Evolutionary conservation across 192 early-diverging fungal genomes (phyloP).

Genomic region (Funneliformis mosseae): DNA sequence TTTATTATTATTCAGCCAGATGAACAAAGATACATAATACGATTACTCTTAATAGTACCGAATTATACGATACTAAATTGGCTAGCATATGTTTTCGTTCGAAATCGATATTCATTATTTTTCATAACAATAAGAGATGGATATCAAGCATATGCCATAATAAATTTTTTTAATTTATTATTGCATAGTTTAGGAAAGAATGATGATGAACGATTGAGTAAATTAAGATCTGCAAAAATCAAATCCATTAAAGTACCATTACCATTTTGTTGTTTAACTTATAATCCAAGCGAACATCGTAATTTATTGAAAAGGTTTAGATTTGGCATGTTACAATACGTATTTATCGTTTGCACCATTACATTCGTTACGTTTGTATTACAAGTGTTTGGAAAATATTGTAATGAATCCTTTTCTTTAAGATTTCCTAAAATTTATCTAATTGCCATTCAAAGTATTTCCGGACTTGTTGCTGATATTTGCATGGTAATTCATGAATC

Average conservation of each 20-base stretch:
- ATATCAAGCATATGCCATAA: slow-evolving; percentile 77
- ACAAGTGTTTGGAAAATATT: slow-evolving; percentile 63
- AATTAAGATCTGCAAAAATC: not conserved
- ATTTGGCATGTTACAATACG: slow-evolving; percentile 73
- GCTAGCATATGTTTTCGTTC: slow-evolving; percentile 71
- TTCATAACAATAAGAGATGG: slow-evolving; percentile 61
- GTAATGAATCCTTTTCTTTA: slow-evolving; percentile 35
- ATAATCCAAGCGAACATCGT: not conserved
- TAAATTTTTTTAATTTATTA: slow-evolving; percentile 72
- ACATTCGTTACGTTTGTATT: slow-evolving; percentile 65
- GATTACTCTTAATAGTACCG: slow-evolving; percentile 74
- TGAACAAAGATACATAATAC: slow-evolving; percentile 79
- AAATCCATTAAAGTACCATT: not conserved
- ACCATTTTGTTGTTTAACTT: not conserved
- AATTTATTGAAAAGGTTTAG: slow-evolving; percentile 46
- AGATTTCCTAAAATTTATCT: slow-evolving; percentile 37
- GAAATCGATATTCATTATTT: slow-evolving; percentile 64
- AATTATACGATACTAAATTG: slow-evolving; percentile 72
- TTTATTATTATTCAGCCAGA: slow-evolving; percentile 44
- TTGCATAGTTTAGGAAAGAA: slow-evolving; percentile 64
- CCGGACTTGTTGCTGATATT: slow-evolving; percentile 69
- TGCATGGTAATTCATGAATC: slow-evolving; percentile 64
- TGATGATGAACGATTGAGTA: slow-evolving; percentile 35
- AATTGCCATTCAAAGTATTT: slow-evolving; percentile 63
- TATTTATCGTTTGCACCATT: slow-evolving; percentile 59